phyloP scores from a whole-genome alignment of 306 rosid genomes.

The Vicia faba region DNA sequence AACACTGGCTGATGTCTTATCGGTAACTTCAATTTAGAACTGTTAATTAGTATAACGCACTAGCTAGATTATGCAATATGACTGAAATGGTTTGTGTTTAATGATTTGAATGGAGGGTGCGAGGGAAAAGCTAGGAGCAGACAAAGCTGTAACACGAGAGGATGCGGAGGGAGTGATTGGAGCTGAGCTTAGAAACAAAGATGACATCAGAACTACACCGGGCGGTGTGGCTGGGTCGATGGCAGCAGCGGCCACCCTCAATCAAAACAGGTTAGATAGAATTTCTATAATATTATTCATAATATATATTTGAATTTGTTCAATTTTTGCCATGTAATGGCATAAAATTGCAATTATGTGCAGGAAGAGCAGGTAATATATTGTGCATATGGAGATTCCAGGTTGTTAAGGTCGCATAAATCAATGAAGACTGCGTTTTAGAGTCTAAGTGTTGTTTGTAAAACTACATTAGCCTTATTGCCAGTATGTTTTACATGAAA shows the following conservation, averaged over 20 bases:
- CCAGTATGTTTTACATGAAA: not conserved
- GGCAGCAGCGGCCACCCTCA: conserved; percentile 57
- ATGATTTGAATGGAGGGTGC: conserved; percentile 44
- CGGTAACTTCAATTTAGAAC: conserved; percentile 31
- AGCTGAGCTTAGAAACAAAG: conserved; percentile 63
- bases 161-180: conserved; percentile 67
- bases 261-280: conserved; percentile 41
- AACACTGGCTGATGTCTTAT: conserved; percentile 44
- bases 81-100: not conserved
- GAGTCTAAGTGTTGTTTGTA: not conserved
- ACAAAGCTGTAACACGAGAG: conserved; percentile 60
- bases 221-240: conserved; percentile 64
- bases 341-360: not conserved
- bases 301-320: not conserved
- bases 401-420: not conserved
- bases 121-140: conserved; percentile 38
- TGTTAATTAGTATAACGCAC: too few species aligned
- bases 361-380: not conserved
- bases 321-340: not conserved
- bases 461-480: not conserved
- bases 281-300: not conserved
- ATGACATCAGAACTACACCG: conserved; percentile 55
- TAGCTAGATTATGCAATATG: too few species aligned
- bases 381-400: not conserved
- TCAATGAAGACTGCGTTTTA: not conserved